Evolutionary conservation across 2,329 filamentous ascomycete genomes (phyloP), one percentile per base, ranked within the genome.

Genomic region (Pseudogymnoascus sp.): DNA sequence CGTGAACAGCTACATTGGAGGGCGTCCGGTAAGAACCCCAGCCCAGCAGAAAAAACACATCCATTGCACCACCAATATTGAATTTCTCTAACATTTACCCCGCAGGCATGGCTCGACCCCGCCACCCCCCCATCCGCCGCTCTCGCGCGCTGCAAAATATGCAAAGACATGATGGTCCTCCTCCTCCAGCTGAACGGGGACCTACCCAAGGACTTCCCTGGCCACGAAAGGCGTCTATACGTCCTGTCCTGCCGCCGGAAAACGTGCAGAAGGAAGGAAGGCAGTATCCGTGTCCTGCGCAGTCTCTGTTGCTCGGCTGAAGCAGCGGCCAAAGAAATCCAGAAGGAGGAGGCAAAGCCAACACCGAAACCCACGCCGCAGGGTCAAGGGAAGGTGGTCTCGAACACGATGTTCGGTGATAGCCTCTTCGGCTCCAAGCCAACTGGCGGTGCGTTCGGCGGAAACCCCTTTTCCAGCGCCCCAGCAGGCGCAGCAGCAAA

Each of bases 101-200:
- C 19, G 58, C 66, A 94, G 93, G 86, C 88, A 75, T 99, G 94
- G 94, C 79, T 96, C 38, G 87, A 92, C 68, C 75, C 81, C n/a
- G 78, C 81, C 61, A 83, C 81, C 41, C 80, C 89, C 3, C 90
- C 93, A 6, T 89, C 90, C 1, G 89, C 89, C 23, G 79, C 87
- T 0, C 81, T 96, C 8, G 91, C 90, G 21, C 88, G 87, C 75
- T 99, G 94, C 79, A 91, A 90, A 75, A 83, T 90, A 67, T 99
- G 94, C 83, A 90, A 91, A 68, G 83, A 86, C 61, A 76, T 91
- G 61, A 91, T 97, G 84, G 87, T 85, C 1, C 81, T 97, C 10
- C 83, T 99, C 2, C 83, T 99, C 55, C 92, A 99, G 75, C 83
- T 99, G 29, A 91, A 99, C 75, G 92, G 86, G 69, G 92, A 97